Evolutionary conservation across 2,329 filamentous ascomycete species (phyloP).

Genomic region (Bimuria novae-zelandiae): DNA sequence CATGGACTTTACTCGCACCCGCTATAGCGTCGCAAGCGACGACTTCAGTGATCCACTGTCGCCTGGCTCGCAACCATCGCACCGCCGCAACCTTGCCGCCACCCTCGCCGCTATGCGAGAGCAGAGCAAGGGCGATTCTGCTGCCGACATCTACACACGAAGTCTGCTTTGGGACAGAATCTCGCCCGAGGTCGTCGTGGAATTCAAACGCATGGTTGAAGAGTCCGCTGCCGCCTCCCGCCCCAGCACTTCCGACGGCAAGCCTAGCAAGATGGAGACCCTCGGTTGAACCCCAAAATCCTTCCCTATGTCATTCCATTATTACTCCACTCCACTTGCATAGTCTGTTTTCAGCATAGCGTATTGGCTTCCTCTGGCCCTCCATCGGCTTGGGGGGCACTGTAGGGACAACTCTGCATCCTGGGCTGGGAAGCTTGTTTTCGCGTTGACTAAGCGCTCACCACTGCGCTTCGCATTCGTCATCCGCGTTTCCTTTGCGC

Average conservation of each 20-base stretch:
- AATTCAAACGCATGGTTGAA: slow-evolving; percentile 89
- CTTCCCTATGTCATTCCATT: slow-evolving; percentile 29
- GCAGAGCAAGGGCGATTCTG: slow-evolving; percentile 69
- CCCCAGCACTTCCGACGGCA: slow-evolving; percentile 38
- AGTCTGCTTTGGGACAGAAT: slow-evolving; percentile 95
- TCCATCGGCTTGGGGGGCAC: slow-evolving; percentile 18
- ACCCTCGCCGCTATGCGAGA: slow-evolving; percentile 78
- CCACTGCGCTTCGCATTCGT: slow-evolving; percentile 27
- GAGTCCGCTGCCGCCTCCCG: slow-evolving; percentile 61
- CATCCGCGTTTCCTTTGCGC: slow-evolving; percentile 7
- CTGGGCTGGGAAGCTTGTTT: slow-evolving; percentile 31
- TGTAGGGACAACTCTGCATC: slow-evolving; percentile 44
- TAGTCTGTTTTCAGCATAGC: slow-evolving; percentile 38
- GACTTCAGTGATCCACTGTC: slow-evolving; percentile 45
- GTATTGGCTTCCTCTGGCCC: slow-evolving; percentile 35
- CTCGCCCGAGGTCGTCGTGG: slow-evolving; percentile 85
- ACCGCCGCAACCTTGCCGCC: slow-evolving; percentile 77
- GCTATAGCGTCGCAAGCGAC: slow-evolving; percentile 56
- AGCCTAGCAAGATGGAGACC: slow-evolving; percentile 34
- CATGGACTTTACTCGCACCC: slow-evolving; percentile 67
- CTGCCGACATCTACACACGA: slow-evolving; percentile 88
- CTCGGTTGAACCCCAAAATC: slow-evolving; percentile 25
- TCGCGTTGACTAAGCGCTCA: slow-evolving; percentile 20
- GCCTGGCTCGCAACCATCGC: slow-evolving; percentile 52
- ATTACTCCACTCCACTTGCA: slow-evolving; percentile 33